Percentiles rank a stretch among this genome's conserved stretches.
Conservation (phyloP, 176 grass and related monocot species). For the Leersia perrieri region DNA sequence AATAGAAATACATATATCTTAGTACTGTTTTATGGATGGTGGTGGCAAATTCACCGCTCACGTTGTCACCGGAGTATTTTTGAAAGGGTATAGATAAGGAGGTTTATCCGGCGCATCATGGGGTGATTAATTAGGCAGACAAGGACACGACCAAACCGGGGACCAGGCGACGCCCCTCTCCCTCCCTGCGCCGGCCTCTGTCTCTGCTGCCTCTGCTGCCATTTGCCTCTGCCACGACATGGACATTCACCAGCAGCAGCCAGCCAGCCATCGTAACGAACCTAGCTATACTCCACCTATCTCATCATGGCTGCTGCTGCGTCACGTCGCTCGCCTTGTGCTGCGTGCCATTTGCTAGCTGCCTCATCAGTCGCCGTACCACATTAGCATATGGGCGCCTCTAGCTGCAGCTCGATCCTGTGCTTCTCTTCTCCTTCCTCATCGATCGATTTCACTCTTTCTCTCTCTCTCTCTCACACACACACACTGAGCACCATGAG, state of each 20-base stretch:
- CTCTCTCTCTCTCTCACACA: background rate
- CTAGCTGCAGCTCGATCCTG: background rate
- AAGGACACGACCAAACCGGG: slow-evolving; percentile 33
- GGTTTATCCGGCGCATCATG: no score
- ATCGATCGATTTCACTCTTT: no score
- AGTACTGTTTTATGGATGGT: no score
- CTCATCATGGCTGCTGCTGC: slow-evolving; percentile 33
- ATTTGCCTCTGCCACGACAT: slow-evolving; percentile 31
- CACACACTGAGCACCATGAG: no score
- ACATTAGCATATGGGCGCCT: background rate
- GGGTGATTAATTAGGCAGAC: slow-evolving; percentile 18
- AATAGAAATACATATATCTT: no score
- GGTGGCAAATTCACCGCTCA: no score
- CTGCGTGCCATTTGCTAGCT: slow-evolving; percentile 8
- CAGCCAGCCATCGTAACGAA: slow-evolving; percentile 39
- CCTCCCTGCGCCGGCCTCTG: slow-evolving; percentile 8
- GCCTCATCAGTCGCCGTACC: background rate
- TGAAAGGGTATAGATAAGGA: no score
- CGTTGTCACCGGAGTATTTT: no score
- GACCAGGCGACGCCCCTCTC: slow-evolving; percentile 30
- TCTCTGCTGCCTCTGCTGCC: background rate
- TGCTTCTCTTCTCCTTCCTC: background rate
- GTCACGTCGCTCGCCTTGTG: no score
- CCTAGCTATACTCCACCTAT: background rate
- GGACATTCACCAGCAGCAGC: slow-evolving; percentile 28